These are phyloP conservation scores for Boletus rubropictus DNA, from an alignment of 768 basidiomycete genomes.

Conservation along the genomic window DNA sequence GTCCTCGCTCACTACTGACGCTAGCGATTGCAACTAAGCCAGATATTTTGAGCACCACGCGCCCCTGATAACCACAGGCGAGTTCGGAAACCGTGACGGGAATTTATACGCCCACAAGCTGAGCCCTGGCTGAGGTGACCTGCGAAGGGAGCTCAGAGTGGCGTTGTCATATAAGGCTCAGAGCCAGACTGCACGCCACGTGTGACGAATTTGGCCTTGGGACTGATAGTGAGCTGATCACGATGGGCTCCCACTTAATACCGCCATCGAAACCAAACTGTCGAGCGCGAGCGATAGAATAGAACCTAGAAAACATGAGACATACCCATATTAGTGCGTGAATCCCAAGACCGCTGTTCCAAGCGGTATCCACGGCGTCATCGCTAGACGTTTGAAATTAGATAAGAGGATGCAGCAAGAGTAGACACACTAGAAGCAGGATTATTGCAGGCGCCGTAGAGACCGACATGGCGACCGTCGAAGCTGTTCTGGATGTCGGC, in stretches of 20 bases:
- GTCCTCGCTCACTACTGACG: conserved; percentile 56
- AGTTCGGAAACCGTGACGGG: conserved; percentile 66
- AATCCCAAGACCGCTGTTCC: conserved; percentile 61
- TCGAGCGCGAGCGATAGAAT: neutral
- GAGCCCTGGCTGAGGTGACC: conserved; percentile 44
- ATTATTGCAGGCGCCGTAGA: conserved; percentile 39
- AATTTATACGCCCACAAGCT: conserved; percentile 48
- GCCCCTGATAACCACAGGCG: conserved; percentile 53
- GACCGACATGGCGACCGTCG: conserved; percentile 58
- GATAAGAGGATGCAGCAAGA: conserved; percentile 13
- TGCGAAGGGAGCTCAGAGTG: conserved; percentile 44
- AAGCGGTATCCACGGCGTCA: conserved; percentile 62
- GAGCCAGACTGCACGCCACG: conserved; percentile 67
- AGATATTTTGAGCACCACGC: conserved; percentile 45
- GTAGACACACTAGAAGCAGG: conserved; percentile 33
- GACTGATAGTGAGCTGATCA: conserved; percentile 50
- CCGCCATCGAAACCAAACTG: conserved; percentile 37
- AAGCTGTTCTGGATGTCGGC: conserved; percentile 53
- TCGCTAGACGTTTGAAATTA: conserved; percentile 32
- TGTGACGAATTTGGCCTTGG: conserved; percentile 59
- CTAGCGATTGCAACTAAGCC: conserved; percentile 45
- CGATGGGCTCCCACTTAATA: conserved; percentile 48
- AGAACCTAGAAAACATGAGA: neutral
- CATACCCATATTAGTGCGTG: conserved; percentile 71
- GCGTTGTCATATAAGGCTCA: conserved; percentile 58